These are phyloP conservation scores for Boletus insuetus DNA, from an alignment of 768 basidiomycete genomes.

Conservation along the genomic window DNA sequence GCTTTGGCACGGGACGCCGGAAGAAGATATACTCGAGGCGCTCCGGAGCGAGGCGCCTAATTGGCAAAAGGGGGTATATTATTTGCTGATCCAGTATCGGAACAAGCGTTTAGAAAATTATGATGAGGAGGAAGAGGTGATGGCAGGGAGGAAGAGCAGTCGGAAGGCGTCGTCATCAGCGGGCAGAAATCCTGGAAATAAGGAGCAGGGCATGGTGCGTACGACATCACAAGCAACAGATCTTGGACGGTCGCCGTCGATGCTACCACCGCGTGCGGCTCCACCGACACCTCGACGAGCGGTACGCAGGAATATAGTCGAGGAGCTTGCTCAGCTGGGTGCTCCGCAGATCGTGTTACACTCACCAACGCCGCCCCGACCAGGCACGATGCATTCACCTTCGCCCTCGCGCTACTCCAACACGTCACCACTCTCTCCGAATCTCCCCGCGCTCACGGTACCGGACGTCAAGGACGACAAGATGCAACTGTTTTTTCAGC, in stretches of 20 bases:
- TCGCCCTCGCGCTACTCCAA: constrained; percentile 25
- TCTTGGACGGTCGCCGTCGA: constrained; percentile 32
- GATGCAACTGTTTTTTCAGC: constrained; percentile 82
- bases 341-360: constrained; percentile 27
- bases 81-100: constrained; percentile 83
- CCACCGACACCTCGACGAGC: constrained; percentile 66
- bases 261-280: constrained; percentile 50
- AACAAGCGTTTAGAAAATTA: constrained; percentile 69
- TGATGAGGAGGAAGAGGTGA: constrained; percentile 61
- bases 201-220: constrained; percentile 16
- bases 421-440: constrained; percentile 35
- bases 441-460: constrained; percentile 50
- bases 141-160: constrained; percentile 34
- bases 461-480: constrained; percentile 72
- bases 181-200: constrained; percentile 19
- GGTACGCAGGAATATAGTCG: constrained; percentile 27
- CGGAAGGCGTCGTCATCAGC: constrained; percentile 34
- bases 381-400: constrained; percentile 16
- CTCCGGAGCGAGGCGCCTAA: constrained; percentile 67
- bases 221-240: constrained; percentile 27
- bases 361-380: constrained; percentile 25
- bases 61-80: constrained; percentile 97
- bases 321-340: constrained; percentile 12
- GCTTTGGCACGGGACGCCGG: constrained; percentile 83
- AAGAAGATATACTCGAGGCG: constrained; percentile 68